Percentiles rank a stretch among this genome's conserved stretches.
These are phyloP conservation scores for Ogataea ganodermae DNA, from an alignment of 805 yeast species.

Conservation along the genomic window DNA sequence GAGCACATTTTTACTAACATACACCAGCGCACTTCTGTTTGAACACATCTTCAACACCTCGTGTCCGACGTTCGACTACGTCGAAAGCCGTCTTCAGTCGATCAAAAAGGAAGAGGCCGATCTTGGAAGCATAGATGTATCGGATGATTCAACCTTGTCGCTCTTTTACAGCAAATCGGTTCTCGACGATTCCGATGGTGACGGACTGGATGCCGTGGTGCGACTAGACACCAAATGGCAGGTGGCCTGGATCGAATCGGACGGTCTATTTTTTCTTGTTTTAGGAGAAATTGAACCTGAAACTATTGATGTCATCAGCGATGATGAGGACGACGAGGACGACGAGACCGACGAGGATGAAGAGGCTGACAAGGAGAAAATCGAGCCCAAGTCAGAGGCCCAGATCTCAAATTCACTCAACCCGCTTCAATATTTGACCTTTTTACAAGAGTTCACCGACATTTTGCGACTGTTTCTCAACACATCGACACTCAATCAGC, in stretches of 20 bases:
- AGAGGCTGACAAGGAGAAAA: constrained; percentile 6
- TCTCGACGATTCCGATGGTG: constrained; percentile 28
- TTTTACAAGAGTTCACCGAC: constrained; percentile 41
- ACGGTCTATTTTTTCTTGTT: constrained; percentile 19
- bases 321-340: constrained; percentile 35
- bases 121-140: background rate
- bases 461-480: constrained; percentile 47
- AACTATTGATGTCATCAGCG: constrained; percentile 33
- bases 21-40: constrained; percentile 26
- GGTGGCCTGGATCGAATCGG: constrained; percentile 34
- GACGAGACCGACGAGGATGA: constrained; percentile 16
- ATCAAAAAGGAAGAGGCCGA: constrained; percentile 19
- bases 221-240: constrained; percentile 33
- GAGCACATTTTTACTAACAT: constrained; percentile 2
- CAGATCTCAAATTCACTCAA: constrained; percentile 31
- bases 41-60: constrained; percentile 28
- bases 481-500: constrained; percentile 48
- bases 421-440: constrained; percentile 46
- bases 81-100: constrained; percentile 24
- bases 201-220: constrained; percentile 28
- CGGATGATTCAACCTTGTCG: background rate
- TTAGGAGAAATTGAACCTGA: constrained; percentile 20
- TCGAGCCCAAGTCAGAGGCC: constrained; percentile 1
- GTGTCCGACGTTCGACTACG: constrained; percentile 32
- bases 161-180: constrained; percentile 6